phyloP scores from a whole-genome alignment of 768 basidiomycete species.

The Podaxis sp. region DNA sequence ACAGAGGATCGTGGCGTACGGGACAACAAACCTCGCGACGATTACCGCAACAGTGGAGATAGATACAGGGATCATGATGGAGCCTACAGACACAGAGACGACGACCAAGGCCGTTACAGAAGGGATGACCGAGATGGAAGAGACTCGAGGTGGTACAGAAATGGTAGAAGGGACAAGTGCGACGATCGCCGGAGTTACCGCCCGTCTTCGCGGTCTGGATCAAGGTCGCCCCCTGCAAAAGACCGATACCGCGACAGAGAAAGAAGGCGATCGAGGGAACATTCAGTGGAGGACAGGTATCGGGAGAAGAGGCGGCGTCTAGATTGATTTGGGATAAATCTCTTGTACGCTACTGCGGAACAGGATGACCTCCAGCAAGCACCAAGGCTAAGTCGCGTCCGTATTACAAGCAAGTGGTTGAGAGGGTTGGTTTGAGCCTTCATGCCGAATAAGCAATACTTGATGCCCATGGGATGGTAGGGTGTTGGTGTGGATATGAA shows the following conservation, averaged over 20 bases:
- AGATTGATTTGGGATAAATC: conserved; percentile 30
- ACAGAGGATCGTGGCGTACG: conserved; percentile 11
- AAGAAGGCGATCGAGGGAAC: conserved; percentile 23
- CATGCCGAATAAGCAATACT: conserved; percentile 30
- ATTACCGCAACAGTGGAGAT: conserved; percentile 3
- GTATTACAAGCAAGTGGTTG: conserved; percentile 22
- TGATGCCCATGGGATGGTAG: conserved; percentile 32
- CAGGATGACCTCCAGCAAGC: no score
- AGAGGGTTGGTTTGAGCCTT: conserved; percentile 42
- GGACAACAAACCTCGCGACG: conserved; percentile 8
- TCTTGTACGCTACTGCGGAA: background rate
- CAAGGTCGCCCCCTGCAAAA: conserved; percentile 24
- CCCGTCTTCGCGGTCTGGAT: conserved; percentile 25
- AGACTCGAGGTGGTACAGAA: conserved; percentile 20
- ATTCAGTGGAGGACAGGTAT: conserved; percentile 18
- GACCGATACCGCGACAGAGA: conserved; percentile 26
- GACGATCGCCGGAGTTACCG: conserved; percentile 23
- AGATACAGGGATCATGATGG: conserved; percentile 5
- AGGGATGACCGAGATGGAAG: conserved; percentile 15
- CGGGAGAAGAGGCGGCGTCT: conserved; percentile 54
- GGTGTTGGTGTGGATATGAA: background rate
- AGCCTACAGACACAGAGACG: conserved; percentile 12
- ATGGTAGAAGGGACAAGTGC: conserved; percentile 14
- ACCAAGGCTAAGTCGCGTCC: no score
- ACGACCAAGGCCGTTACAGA: conserved; percentile 9